Percentiles rank a stretch among this genome's conserved stretches.
These are phyloP conservation scores for Nicotiana paniculata DNA, from an alignment of 257 asterid genomes.

Conservation along the genomic window DNA sequence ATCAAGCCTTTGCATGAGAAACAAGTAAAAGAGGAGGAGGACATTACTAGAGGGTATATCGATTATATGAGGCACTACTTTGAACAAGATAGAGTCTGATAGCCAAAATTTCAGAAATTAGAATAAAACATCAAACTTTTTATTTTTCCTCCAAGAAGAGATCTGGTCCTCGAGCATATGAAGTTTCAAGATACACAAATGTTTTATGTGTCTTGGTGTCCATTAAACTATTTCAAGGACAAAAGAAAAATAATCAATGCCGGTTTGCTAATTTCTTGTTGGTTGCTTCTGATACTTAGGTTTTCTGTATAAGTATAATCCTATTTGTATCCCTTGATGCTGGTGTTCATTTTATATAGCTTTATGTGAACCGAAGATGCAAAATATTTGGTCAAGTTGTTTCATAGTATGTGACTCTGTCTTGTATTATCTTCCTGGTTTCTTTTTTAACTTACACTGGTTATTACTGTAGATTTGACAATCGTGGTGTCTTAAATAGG, in stretches of 20 bases:
- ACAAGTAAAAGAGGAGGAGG: constrained; percentile 77
- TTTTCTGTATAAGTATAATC: background rate
- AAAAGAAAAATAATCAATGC: background rate
- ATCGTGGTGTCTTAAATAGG: constrained; percentile 31
- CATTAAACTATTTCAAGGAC: background rate
- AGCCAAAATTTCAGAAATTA: background rate
- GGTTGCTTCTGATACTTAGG: background rate
- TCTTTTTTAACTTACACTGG: background rate
- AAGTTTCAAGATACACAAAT: background rate
- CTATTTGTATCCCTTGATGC: background rate
- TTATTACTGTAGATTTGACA: background rate
- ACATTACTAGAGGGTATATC: constrained; percentile 74
- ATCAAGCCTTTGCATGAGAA: constrained; percentile 56
- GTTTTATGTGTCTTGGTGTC: background rate
- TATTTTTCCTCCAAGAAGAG: background rate
- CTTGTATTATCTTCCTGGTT: background rate
- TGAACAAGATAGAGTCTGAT: background rate
- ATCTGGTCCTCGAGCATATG: background rate
- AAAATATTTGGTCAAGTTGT: constrained; percentile 1
- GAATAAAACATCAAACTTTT: background rate
- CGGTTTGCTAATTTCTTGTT: background rate
- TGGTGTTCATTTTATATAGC: background rate
- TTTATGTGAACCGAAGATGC: background rate
- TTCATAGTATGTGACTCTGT: background rate
- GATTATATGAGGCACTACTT: background rate